phyloP scores from a whole-genome alignment of 2,329 filamentous ascomycete species.

The Aureobasidium mangrovei region DNA sequence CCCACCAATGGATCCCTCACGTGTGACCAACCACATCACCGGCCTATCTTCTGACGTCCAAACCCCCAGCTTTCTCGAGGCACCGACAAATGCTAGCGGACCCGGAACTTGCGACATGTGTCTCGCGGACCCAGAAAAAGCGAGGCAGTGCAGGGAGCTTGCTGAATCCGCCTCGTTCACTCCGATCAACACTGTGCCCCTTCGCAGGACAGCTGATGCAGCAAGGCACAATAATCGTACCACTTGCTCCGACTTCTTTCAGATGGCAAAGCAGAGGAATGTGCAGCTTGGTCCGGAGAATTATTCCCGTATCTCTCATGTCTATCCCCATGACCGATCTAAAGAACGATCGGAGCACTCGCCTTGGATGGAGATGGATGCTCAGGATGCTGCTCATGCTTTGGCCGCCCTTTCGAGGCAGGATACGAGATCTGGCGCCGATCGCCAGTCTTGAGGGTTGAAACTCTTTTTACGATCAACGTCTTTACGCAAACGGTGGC shows the following conservation, averaged over 20 bases:
- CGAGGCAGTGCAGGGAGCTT: slow-evolving; percentile 16
- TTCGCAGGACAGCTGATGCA: not conserved
- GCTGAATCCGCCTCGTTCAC: slow-evolving; percentile 13
- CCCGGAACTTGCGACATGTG: slow-evolving; percentile 18
- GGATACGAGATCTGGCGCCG: slow-evolving; percentile 1
- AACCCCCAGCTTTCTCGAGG: slow-evolving; percentile 13
- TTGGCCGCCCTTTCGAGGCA: slow-evolving; percentile 11
- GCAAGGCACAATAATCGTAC: not conserved
- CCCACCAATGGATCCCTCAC: not conserved
- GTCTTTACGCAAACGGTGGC: not conserved
- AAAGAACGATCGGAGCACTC: slow-evolving; percentile 11
- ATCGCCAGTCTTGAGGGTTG: not conserved
- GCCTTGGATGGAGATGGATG: slow-evolving; percentile 17
- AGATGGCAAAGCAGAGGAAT: slow-evolving; percentile 8
- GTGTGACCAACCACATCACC: not conserved
- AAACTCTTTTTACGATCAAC: not conserved
- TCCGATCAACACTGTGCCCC: not conserved
- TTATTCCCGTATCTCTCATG: slow-evolving; percentile 10
- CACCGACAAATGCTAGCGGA: slow-evolving; percentile 9
- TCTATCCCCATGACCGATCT: slow-evolving; percentile 10
- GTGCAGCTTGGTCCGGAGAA: slow-evolving; percentile 6
- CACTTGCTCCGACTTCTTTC: slow-evolving; percentile 17
- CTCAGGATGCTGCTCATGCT: slow-evolving; percentile 17
- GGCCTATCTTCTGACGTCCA: not conserved
- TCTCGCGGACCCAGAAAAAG: slow-evolving; percentile 16